phyloP scores from a whole-genome alignment of 2,329 filamentous ascomycete species.

The Trichophyton rubrum region DNA sequence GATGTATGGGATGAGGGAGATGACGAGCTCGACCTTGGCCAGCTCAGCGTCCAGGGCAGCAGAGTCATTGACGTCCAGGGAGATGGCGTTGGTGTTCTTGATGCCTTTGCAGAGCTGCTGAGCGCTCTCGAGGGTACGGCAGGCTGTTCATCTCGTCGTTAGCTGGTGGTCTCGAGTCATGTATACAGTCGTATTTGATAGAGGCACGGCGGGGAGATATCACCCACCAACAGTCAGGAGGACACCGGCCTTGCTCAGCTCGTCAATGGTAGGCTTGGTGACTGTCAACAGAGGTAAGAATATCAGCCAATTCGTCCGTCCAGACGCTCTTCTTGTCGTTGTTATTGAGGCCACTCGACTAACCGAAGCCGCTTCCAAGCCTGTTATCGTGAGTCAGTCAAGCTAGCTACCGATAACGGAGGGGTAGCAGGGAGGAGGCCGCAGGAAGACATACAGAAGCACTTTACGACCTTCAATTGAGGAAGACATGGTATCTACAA shows the following conservation, averaged over 20 bases:
- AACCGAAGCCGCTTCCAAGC: constrained; percentile 16
- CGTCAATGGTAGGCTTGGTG: constrained; percentile 51
- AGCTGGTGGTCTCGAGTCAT: too few species aligned
- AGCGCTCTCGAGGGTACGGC: constrained; percentile 65
- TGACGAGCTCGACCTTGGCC: constrained; percentile 65
- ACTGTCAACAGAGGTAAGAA: constrained; percentile 26
- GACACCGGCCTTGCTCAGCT: constrained; percentile 49
- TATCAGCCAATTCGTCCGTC: constrained; percentile 1
- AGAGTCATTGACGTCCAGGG: constrained; percentile 69
- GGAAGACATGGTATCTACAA: neutral
- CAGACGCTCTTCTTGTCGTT: neutral
- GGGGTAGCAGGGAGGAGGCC: neutral
- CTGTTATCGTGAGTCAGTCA: constrained; percentile 7
- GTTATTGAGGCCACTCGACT: neutral
- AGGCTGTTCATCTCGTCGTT: constrained; percentile 42
- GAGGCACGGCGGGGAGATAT: too few species aligned
- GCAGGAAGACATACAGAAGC: constrained; percentile 11
- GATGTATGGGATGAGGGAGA: constrained; percentile 81
- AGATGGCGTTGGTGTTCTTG: constrained; percentile 60
- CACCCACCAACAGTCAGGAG: constrained; percentile 52
- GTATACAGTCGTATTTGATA: neutral
- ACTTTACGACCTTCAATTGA: constrained; percentile 14
- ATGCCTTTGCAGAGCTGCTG: constrained; percentile 62
- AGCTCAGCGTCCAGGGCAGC: constrained; percentile 68
- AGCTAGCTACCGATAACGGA: neutral